Percentiles rank a stretch among this genome's conserved stretches.
phyloP scores from a whole-genome alignment of 208 protist genomes.

The Acanthamoeba sp. region DNA sequence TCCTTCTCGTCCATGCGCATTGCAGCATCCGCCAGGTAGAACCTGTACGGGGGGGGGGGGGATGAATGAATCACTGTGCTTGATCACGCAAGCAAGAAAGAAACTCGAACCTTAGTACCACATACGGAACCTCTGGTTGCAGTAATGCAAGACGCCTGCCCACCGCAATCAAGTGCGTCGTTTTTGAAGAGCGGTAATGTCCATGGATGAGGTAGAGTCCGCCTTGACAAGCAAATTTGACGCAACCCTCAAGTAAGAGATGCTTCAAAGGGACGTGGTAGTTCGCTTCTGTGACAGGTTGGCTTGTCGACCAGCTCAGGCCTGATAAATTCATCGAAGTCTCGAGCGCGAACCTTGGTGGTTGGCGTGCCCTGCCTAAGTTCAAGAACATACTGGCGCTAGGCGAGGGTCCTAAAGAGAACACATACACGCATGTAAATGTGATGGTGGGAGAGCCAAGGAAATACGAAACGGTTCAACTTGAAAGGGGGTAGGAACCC shows the following conservation, averaged over 20 bases:
- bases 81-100: background rate
- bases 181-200: constrained; percentile 53
- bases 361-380: background rate
- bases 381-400: constrained; percentile 36
- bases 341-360: background rate
- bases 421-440: too few species aligned
- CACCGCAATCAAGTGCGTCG: background rate
- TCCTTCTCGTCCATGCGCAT: constrained; percentile 12
- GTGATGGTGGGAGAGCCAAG: too few species aligned
- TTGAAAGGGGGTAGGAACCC: too few species aligned
- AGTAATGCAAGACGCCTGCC: background rate
- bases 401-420: background rate
- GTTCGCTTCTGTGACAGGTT: constrained; percentile 35
- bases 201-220: constrained; percentile 35
- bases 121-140: background rate
- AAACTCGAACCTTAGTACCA: background rate
- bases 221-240: background rate
- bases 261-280: constrained; percentile 25
- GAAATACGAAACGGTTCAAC: too few species aligned
- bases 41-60: too few species aligned
- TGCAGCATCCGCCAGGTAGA: constrained; percentile 11
- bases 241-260: background rate
- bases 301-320: background rate
- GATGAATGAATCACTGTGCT: too few species aligned
- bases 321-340: background rate